These are phyloP conservation scores for Flaveria linearis DNA, from an alignment of 129 eudicot species.

Conservation along the genomic window DNA sequence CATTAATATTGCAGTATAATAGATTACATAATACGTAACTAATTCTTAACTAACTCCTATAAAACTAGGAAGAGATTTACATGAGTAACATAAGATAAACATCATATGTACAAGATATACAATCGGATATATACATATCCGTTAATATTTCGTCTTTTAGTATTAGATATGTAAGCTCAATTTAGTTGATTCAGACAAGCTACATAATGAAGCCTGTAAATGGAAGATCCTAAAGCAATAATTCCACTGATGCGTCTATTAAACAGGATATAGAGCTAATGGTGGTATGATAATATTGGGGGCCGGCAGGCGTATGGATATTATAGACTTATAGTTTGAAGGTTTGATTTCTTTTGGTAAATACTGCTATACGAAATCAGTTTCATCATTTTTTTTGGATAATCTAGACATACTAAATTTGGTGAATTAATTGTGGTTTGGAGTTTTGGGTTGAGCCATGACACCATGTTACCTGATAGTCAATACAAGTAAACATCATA, in stretches of 20 bases:
- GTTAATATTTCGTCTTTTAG: background rate
- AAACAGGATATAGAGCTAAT: background rate
- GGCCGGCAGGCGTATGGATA: background rate
- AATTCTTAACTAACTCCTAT: no score
- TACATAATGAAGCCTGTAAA: conserved; percentile 11
- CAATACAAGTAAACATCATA: background rate
- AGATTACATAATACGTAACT: no score
- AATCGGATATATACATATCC: no score
- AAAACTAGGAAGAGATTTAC: no score
- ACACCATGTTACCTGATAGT: conserved; percentile 6
- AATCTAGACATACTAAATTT: background rate
- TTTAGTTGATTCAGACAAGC: conserved; percentile 4
- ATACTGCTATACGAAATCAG: conserved; percentile 1
- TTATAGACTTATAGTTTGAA: conserved; percentile 5
- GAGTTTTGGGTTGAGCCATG: conserved; percentile 6
- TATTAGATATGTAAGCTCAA: conserved; percentile 12
- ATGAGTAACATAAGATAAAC: no score
- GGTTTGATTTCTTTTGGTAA: background rate
- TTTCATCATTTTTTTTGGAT: conserved; percentile 2
- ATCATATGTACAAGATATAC: no score
- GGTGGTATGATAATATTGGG: background rate
- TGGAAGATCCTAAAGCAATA: conserved; percentile 5
- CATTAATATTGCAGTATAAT: no score
- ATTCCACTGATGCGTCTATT: conserved; percentile 1
- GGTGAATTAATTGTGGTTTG: conserved; percentile 4